Percentiles rank a stretch among this genome's conserved stretches.
Evolutionary conservation across 305 asterid genomes (phyloP).

Genomic region (Solanum hybrid): DNA sequence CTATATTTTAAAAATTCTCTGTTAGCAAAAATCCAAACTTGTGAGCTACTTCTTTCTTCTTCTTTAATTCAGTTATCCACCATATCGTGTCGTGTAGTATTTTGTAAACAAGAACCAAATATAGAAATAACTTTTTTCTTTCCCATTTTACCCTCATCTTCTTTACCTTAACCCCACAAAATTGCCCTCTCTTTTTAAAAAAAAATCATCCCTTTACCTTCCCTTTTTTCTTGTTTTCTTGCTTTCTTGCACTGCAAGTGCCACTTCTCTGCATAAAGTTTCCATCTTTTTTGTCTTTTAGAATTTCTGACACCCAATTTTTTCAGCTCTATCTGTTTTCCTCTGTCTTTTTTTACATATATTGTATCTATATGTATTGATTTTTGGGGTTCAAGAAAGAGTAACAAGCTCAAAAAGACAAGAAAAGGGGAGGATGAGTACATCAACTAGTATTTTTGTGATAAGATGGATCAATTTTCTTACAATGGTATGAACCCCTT

Average conservation of each 20-base stretch:
- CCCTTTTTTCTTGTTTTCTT: slow-evolving; percentile 7
- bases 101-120: not conserved
- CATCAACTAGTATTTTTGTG: slow-evolving; percentile 73
- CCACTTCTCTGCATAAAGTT: slow-evolving; percentile 12
- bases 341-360: not conserved
- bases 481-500: slow-evolving; percentile 45
- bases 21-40: not conserved
- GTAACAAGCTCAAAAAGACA: not conserved
- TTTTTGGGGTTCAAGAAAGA: slow-evolving; percentile 4
- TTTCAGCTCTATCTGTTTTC: not conserved
- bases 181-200: not conserved
- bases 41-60: not conserved
- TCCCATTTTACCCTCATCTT: not conserved
- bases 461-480: slow-evolving; percentile 85
- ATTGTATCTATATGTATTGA: slow-evolving; percentile 4
- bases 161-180: not conserved
- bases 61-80: slow-evolving; percentile 5
- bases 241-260: slow-evolving; percentile 27
- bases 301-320: not conserved
- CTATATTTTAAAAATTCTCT: not conserved
- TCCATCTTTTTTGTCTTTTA: not conserved
- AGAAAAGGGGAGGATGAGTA: slow-evolving; percentile 27
- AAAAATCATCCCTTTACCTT: not conserved
- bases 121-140: not conserved
- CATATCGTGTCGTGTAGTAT: not conserved